Evolutionary conservation across 1,139 yeast genomes (phyloP).

Genomic region (Protomyces gravidus): DNA sequence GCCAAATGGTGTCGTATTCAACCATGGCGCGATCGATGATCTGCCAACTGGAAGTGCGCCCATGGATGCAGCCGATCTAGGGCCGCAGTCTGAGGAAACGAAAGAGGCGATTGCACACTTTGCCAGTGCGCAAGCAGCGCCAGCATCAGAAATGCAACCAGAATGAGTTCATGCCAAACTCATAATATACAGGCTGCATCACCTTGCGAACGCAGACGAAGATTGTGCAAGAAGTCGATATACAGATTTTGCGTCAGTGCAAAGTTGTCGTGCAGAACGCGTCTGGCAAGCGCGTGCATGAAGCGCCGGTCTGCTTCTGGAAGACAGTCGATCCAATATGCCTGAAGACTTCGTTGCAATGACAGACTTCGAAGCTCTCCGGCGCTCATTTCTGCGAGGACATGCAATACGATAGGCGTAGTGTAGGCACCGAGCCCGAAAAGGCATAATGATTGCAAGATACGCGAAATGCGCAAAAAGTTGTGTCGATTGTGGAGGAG

Average conservation of each 20-base stretch:
- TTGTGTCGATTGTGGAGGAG: neutral
- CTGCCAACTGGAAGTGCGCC: constrained; percentile 16
- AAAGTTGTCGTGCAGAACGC: neutral
- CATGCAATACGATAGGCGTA: constrained; percentile 6
- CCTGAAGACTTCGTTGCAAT: constrained; percentile 5
- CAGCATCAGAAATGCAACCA: no score
- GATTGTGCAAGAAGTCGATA: neutral
- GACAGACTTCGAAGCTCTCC: neutral
- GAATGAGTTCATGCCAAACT: no score
- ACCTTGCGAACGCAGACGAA: neutral
- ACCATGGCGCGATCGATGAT: neutral
- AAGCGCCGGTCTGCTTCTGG: neutral
- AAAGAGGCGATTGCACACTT: constrained; percentile 15
- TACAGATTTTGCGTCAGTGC: neutral
- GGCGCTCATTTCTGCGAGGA: constrained; percentile 6
- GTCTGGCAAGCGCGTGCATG: neutral
- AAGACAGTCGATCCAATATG: constrained; percentile 12
- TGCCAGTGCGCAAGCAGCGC: neutral
- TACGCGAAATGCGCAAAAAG: constrained; percentile 12
- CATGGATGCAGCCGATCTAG: constrained; percentile 23
- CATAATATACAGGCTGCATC: no score
- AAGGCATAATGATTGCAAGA: constrained; percentile 13
- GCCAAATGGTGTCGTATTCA: constrained; percentile 12
- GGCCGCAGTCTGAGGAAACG: constrained; percentile 15
- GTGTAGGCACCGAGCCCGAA: constrained; percentile 1